These are phyloP conservation scores for Marsdenia floribunda DNA, from an alignment of 257 asterid species.

Conservation along the genomic window DNA sequence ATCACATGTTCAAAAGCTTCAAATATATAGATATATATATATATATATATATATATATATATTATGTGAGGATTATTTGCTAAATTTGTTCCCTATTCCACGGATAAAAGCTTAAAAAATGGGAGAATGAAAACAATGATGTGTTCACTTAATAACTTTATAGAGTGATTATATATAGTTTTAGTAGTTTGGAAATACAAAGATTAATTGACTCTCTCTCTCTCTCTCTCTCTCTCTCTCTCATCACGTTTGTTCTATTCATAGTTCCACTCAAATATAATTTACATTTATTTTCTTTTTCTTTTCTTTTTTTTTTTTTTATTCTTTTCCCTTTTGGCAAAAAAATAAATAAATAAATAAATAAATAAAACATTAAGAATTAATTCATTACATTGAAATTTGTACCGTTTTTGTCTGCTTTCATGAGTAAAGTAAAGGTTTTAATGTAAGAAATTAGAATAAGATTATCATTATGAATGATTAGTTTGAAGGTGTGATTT, in stretches of 20 bases:
- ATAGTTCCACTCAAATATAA: not conserved
- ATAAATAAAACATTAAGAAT: too few species aligned
- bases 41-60: not conserved
- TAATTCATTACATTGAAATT: not conserved
- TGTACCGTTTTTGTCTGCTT: not conserved
- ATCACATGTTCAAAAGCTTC: too few species aligned
- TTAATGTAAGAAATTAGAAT: not conserved
- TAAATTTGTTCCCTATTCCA: conserved; percentile 19
- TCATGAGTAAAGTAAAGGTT: not conserved
- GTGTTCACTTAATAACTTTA: not conserved
- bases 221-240: not conserved
- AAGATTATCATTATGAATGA: not conserved
- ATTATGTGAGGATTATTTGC: not conserved
- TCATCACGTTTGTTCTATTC: not conserved
- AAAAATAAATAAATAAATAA: too few species aligned
- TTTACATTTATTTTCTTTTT: not conserved
- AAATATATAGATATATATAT: not conserved
- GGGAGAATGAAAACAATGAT: not conserved
- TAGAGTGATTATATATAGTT: not conserved
- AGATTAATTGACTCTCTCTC: not conserved
- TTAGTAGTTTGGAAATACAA: not conserved
- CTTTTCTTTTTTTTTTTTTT: too few species aligned
- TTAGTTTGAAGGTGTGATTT: conserved; percentile 5
- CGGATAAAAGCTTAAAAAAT: conserved; percentile 6
- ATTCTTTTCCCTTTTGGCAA: too few species aligned